Percentiles rank a stretch among this genome's conserved stretches.
Evolutionary conservation across 768 basidiomycete genomes (phyloP).

Genomic region (Boletus sp.): DNA sequence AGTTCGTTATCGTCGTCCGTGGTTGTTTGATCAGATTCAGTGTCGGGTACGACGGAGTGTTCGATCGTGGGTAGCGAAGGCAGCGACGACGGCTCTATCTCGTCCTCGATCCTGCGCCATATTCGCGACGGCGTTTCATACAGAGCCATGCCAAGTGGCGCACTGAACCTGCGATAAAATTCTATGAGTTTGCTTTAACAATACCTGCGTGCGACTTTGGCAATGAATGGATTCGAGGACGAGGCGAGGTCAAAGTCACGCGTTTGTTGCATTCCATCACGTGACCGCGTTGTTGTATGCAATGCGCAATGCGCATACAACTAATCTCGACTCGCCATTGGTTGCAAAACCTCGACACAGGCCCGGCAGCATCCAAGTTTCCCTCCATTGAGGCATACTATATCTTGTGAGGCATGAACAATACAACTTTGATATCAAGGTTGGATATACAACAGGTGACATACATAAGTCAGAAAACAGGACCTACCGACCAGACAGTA

Average conservation of each 20-base stretch:
- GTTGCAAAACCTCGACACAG: no score
- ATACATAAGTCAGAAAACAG: neutral
- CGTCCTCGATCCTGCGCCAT: slow-evolving; percentile 81
- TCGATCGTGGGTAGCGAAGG: slow-evolving; percentile 76
- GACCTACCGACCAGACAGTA: neutral
- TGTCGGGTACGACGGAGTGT: slow-evolving; percentile 49
- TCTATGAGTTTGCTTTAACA: neutral
- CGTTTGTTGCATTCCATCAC: slow-evolving; percentile 21
- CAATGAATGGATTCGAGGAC: neutral
- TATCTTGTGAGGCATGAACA: no score
- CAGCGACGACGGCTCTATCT: slow-evolving; percentile 76
- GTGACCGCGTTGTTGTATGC: slow-evolving; percentile 23
- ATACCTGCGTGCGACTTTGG: no score
- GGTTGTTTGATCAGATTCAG: slow-evolving; percentile 35
- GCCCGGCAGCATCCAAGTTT: no score
- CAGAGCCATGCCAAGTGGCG: slow-evolving; percentile 39
- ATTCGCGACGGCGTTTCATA: slow-evolving; percentile 84
- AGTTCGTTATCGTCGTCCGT: slow-evolving; percentile 43
- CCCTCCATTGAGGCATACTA: no score
- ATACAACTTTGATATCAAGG: neutral
- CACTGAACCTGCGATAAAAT: slow-evolving; percentile 1
- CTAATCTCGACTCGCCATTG: no score
- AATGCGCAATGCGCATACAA: no score
- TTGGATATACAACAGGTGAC: neutral
- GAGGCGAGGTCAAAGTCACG: slow-evolving; percentile 3